These are phyloP conservation scores for Venturiaceae sp. DNA, from an alignment of 2,329 filamentous ascomycete genomes.

Conservation along the genomic window DNA sequence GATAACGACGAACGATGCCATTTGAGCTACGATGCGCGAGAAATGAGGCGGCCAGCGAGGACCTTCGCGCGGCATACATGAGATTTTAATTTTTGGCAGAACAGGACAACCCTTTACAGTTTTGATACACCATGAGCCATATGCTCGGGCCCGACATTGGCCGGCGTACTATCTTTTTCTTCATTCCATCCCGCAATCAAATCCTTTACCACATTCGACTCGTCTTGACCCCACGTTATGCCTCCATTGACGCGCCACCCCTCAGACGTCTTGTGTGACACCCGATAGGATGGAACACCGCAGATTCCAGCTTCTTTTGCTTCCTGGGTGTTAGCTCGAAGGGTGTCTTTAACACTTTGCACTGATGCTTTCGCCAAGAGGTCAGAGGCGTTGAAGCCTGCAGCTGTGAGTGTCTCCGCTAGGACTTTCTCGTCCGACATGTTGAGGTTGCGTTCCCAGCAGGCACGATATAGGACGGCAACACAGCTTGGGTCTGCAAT, in stretches of 20 bases:
- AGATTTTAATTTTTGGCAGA: too few relatives aligned
- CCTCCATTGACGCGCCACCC: conserved; percentile 16
- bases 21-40: too few relatives aligned
- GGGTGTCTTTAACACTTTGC: conserved; percentile 15
- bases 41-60: too few relatives aligned
- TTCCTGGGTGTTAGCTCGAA: conserved; percentile 20
- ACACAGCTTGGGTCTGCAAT: conserved; percentile 18
- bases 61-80: too few relatives aligned
- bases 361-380: conserved; percentile 18
- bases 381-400: conserved; percentile 17
- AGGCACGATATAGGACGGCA: conserved; percentile 20
- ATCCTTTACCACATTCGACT: conserved; percentile 22
- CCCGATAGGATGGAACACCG: conserved; percentile 23
- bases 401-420: conserved; percentile 15
- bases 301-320: conserved; percentile 22
- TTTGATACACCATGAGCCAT: not conserved
- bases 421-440: conserved; percentile 19
- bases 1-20: too few relatives aligned
- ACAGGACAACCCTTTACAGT: too few relatives aligned
- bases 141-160: not conserved
- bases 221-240: conserved; percentile 24
- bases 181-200: conserved; percentile 22
- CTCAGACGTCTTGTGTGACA: conserved; percentile 11
- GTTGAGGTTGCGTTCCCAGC: conserved; percentile 21
- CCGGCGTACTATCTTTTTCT: not conserved